Evolutionary conservation across 257 asterid species (phyloP).

Genomic region (Nicotiana obtusifolia): DNA sequence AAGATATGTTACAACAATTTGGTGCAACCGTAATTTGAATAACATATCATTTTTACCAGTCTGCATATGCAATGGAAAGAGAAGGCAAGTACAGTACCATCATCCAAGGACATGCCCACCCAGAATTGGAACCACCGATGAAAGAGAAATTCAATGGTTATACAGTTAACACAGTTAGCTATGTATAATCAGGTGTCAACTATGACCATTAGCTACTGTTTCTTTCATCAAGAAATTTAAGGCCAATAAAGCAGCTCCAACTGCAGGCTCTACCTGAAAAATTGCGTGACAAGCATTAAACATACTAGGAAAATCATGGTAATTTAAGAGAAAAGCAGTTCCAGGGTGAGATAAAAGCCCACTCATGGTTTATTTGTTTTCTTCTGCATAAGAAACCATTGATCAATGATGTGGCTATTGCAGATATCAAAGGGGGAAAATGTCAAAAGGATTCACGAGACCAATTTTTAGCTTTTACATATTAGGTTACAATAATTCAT

Average conservation of each 20-base stretch:
- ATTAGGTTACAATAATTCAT: background rate
- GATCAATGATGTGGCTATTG: background rate
- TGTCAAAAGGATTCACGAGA: background rate
- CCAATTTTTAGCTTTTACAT: background rate
- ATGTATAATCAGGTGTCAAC: slow-evolving; percentile 26
- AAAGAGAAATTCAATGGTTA: background rate
- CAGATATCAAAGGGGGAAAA: background rate
- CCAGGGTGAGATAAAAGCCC: background rate
- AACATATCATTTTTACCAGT: background rate
- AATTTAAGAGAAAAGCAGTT: background rate
- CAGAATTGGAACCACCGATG: background rate
- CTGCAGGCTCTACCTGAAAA: slow-evolving; percentile 80
- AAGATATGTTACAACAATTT: background rate
- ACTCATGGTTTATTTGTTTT: background rate
- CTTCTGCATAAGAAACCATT: background rate
- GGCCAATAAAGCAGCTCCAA: slow-evolving; percentile 87
- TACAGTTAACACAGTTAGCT: background rate
- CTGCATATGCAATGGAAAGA: background rate
- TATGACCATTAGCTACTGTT: slow-evolving; percentile 33
- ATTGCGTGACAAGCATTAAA: background rate
- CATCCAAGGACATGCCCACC: background rate
- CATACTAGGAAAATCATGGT: background rate
- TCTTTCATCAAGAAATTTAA: slow-evolving; percentile 60
- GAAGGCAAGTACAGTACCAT: background rate
- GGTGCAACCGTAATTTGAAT: background rate